phyloP scores from a whole-genome alignment of 106 monocot genomes.

The Acanthochlamys bracteata region DNA sequence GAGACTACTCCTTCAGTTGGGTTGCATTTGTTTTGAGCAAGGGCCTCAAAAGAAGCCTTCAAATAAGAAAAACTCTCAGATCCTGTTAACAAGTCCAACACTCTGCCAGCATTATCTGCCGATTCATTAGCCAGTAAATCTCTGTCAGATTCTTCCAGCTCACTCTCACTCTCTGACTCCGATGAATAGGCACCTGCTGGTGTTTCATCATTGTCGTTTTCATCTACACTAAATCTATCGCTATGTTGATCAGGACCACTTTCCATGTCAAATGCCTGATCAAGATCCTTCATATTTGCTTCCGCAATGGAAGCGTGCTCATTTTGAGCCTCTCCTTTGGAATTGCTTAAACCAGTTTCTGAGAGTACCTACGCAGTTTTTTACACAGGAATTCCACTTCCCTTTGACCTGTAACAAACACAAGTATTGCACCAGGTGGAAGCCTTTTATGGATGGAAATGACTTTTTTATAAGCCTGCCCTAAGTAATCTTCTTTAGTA shows the following conservation, averaged over 20 bases:
- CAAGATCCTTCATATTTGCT: constrained; percentile 28
- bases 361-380: constrained; percentile 54
- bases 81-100: constrained; percentile 45
- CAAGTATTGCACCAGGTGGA: constrained; percentile 85
- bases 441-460: constrained; percentile 76
- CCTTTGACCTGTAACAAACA: constrained; percentile 93
- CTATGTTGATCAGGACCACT: constrained; percentile 16
- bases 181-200: constrained; percentile 29
- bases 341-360: constrained; percentile 7
- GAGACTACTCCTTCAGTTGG: constrained; percentile 5
- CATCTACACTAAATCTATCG: constrained; percentile 49
- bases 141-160: constrained; percentile 32
- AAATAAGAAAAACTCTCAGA: constrained; percentile 45
- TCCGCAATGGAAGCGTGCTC: constrained; percentile 11
- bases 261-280: constrained; percentile 47
- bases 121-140: constrained; percentile 5
- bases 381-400: constrained; percentile 89
- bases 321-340: constrained; percentile 13
- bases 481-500: constrained; percentile 74
- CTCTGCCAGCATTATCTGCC: constrained; percentile 19
- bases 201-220: constrained; percentile 32
- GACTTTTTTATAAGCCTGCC: constrained; percentile 86
- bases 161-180: constrained; percentile 57
- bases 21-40: constrained; percentile 24
- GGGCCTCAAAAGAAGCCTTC: constrained; percentile 73